phyloP scores from a whole-genome alignment of 352 stramenopile genomes.

The Phytophthora kernoviae region DNA sequence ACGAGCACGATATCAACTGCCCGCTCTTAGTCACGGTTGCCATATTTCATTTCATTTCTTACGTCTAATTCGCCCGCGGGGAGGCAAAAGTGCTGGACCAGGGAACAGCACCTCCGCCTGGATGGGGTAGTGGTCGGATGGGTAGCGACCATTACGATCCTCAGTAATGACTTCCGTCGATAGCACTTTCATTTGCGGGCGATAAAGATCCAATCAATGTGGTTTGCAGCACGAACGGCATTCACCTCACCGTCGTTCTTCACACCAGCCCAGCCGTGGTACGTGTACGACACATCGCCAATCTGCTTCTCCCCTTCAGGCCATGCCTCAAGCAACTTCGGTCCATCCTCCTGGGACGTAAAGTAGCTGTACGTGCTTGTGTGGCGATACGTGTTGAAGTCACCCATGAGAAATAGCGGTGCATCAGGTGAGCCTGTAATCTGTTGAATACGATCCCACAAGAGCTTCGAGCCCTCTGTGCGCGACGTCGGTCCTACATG shows the following conservation, averaged over 20 bases:
- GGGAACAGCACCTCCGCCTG: slow-evolving; percentile 82
- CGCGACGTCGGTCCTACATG: slow-evolving; percentile 63
- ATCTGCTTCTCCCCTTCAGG: slow-evolving; percentile 66
- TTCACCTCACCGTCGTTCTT: slow-evolving; percentile 80
- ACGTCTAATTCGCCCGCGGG: slow-evolving; percentile 32
- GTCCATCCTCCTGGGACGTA: slow-evolving; percentile 60
- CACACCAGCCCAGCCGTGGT: slow-evolving; percentile 87
- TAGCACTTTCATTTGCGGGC: slow-evolving; percentile 76
- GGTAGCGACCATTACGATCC: slow-evolving; percentile 77
- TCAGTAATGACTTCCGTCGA: slow-evolving; percentile 86
- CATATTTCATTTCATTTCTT: slow-evolving; percentile 28
- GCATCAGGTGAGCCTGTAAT: slow-evolving; percentile 47
- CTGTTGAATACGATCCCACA: slow-evolving; percentile 69
- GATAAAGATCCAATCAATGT: slow-evolving; percentile 91
- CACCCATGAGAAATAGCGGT: slow-evolving; percentile 80
- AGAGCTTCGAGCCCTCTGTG: slow-evolving; percentile 53
- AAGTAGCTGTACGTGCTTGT: slow-evolving; percentile 84
- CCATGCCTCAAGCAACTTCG: slow-evolving; percentile 77
- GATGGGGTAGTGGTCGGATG: slow-evolving; percentile 89
- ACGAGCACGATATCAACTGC: slow-evolving; percentile 6
- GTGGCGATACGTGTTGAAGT: slow-evolving; percentile 89
- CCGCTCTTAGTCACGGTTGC: slow-evolving; percentile 18
- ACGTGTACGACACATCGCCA: slow-evolving; percentile 83
- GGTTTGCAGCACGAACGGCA: slow-evolving; percentile 70
- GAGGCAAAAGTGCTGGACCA: slow-evolving; percentile 56